Base-by-base conservation (phyloP, 2,329 filamentous ascomycete genomes). In the Onygena corvina region DNA sequence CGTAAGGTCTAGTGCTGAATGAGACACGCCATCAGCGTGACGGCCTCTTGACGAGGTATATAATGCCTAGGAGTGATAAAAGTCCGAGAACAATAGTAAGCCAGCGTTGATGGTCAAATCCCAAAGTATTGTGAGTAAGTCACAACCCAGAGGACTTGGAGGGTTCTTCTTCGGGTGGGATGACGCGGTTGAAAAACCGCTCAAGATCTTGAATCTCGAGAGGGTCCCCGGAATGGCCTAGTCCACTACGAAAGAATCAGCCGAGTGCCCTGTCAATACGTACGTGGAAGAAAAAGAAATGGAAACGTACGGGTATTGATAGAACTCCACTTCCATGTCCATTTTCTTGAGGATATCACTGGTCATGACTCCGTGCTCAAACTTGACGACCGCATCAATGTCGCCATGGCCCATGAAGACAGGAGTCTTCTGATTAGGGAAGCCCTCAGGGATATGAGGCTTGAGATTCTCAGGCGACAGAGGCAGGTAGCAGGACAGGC, bases 361-460 rank as follows among this genome's bases (percentile, higher is more conserved):
- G 20, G 84, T 87, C 66, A 73, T 64, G 63, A 78, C 68, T 11
- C 86, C 90, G 66, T 84, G 83, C 50, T 76, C 69, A 36, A 80
- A 76, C 57, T 73, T 75, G 6, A 95, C 84, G 2, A 94, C 70
- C 11, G 75, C 75, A 64, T 98, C 90, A 0, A 68, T 69, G 53
- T 81, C 76, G n/a, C 92, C 92, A 59, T 96, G 92, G 9, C 78
- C 87, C 81, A 95, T 84, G 67, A 92, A 86, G 54, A 96, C 80
- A 1, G 85, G 84, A 1, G 87, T 94, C 34, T 83, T 73, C 65
- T 81, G 79, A 65, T 87, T 88, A 49, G 75, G 71, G 56, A 70
- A 76, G 4, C 58, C 64, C 35, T 75, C 71, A 1, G 76, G 71
- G 12, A 77, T 64, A 54, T 77, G 70, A 6, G 74, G 73, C 61